phyloP scores from a whole-genome alignment of 2,329 filamentous ascomycete genomes.

The Colletotrichum musicola region DNA sequence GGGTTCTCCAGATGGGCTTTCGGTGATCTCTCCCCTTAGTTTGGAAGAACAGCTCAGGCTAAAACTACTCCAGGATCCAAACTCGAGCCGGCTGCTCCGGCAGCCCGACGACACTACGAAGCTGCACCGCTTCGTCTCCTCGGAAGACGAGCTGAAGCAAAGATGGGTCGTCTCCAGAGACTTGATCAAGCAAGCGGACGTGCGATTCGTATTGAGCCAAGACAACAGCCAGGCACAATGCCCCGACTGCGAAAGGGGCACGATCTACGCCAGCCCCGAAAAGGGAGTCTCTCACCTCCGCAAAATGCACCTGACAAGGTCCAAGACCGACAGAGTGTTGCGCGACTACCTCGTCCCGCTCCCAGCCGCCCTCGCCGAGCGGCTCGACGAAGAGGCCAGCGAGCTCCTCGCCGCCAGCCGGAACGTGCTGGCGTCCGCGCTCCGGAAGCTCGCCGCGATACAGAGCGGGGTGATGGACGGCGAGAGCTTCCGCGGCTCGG shows the following conservation, averaged over 20 bases:
- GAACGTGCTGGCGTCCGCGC: conserved; percentile 2
- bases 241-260: not conserved
- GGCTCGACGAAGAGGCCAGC: conserved; percentile 4
- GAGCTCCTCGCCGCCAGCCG: conserved; percentile 8
- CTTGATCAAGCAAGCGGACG: not conserved
- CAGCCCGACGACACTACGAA: not conserved
- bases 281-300: not conserved
- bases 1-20: not conserved
- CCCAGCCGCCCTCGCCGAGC: not conserved
- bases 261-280: not conserved
- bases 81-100: not conserved
- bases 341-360: conserved; percentile 17
- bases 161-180: not conserved
- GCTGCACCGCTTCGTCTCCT: not conserved
- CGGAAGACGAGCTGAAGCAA: not conserved
- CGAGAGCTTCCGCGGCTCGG: conserved; percentile 10
- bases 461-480: conserved; percentile 29
- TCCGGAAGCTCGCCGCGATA: conserved; percentile 15
- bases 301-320: not conserved
- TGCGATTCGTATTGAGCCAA: not conserved
- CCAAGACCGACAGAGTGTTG: conserved; percentile 1
- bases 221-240: not conserved
- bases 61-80: not conserved
- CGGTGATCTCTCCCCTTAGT: not conserved
- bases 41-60: not conserved